These are phyloP conservation scores for Fusarium sp. DNA, from an alignment of 2,329 filamentous ascomycete species.

Conservation along the genomic window DNA sequence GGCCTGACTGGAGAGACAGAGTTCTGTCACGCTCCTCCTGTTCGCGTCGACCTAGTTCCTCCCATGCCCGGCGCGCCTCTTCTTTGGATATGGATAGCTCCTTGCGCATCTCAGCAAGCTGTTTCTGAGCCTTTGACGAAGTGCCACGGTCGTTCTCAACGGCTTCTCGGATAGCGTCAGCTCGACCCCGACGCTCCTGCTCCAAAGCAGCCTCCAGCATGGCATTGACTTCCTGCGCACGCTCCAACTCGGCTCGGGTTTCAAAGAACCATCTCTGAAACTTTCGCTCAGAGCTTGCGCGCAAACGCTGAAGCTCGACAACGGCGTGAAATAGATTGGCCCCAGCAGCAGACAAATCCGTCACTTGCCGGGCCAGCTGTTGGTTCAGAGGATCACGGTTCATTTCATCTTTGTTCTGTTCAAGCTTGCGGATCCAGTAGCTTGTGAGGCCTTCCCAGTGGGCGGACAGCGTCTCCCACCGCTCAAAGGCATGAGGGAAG, in stretches of 20 bases:
- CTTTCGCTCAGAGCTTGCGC: constrained; percentile 94
- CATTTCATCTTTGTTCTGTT: constrained; percentile 89
- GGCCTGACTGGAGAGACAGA: constrained; percentile 83
- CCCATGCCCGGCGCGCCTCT: constrained; percentile 94
- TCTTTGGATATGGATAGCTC: constrained; percentile 96
- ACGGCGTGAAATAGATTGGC: constrained; percentile 98
- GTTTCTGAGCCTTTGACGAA: constrained; percentile 79
- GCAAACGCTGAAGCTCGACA: constrained; percentile 90
- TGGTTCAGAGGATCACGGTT: constrained; percentile 83
- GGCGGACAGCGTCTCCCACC: constrained; percentile 95
- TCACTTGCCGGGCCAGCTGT: constrained; percentile 92
- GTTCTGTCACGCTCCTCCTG: constrained; percentile 92
- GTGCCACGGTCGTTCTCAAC: constrained; percentile 75
- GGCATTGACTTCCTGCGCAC: constrained; percentile 81
- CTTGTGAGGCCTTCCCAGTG: constrained; percentile 98
- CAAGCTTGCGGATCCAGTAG: constrained; percentile 94
- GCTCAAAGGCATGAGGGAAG: constrained; percentile 96
- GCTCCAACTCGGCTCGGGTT: constrained; percentile 86
- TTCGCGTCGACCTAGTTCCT: constrained; percentile 91
- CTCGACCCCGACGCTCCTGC: constrained; percentile 74
- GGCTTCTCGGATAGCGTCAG: constrained; percentile 72
- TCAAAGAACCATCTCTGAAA: constrained; percentile 99
- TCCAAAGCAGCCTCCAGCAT: constrained; percentile 80
- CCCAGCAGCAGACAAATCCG: constrained; percentile 94
- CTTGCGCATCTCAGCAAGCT: constrained; percentile 88